A percentile compares a stretch with the other conserved stretches of the same genome.
phyloP scores from a whole-genome alignment of 805 yeast species.

The Pichia exigua region DNA sequence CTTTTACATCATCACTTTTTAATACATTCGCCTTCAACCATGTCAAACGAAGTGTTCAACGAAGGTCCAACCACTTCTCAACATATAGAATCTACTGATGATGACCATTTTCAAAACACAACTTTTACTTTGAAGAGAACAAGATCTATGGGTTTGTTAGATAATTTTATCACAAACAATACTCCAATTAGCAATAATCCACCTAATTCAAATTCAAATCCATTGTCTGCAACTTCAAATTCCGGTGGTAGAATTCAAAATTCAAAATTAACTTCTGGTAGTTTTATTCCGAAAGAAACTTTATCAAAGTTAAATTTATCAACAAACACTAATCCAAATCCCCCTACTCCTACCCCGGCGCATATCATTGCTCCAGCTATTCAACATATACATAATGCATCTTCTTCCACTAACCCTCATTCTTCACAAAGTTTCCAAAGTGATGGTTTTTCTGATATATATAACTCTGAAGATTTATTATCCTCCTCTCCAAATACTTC shows the following conservation, averaged over 20 bases:
- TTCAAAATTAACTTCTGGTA: conserved; percentile 5
- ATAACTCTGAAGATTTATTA: conserved; percentile 23
- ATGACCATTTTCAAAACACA: conserved; percentile 59
- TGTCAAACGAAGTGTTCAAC: conserved; percentile 33
- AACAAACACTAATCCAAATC: neutral
- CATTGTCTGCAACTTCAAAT: neutral
- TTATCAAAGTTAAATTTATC: conserved; percentile 4
- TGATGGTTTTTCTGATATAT: conserved; percentile 21
- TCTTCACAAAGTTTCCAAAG: conserved; percentile 23
- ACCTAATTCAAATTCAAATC: neutral
- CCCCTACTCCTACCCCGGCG: neutral
- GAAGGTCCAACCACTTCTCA: conserved; percentile 60
- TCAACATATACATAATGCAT: neutral
- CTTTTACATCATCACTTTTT: neutral
- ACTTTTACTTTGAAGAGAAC: conserved; percentile 75
- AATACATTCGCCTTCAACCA: conserved; percentile 4
- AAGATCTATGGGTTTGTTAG: conserved; percentile 72
- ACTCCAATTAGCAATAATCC: neutral
- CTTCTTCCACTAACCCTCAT: neutral
- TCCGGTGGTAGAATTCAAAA: neutral
- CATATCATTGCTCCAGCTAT: too few relatives aligned
- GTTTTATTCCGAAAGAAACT: conserved; percentile 8
- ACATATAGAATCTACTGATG: conserved; percentile 63
- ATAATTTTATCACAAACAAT: conserved; percentile 38
- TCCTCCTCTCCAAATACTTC: conserved; percentile 18